Evolutionary conservation across 202 grass and related monocot species (phyloP).

Genomic region (Sporobolus alterniflorus): DNA sequence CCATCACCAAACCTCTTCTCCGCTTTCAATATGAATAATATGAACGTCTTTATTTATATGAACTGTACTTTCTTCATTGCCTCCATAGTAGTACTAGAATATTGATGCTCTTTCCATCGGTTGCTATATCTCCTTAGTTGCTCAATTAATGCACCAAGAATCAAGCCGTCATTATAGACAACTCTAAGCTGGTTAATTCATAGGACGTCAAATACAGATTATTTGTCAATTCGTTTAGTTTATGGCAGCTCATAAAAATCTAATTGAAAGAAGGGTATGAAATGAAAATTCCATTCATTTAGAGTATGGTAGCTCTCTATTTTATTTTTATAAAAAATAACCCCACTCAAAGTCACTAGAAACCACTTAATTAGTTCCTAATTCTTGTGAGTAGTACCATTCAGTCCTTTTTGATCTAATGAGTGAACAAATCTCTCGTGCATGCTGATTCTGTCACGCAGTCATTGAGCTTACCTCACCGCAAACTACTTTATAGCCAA

Average conservation of each 20-base stretch:
- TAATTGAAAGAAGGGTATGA: not conserved
- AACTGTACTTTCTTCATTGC: slow-evolving; percentile 48
- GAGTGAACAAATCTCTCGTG: not conserved
- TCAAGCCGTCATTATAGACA: slow-evolving; percentile 18
- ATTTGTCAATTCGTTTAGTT: not conserved
- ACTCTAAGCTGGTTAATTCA: not conserved
- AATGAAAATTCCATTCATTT: not conserved
- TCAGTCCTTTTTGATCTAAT: not conserved
- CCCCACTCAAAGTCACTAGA: not conserved
- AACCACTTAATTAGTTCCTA: not conserved
- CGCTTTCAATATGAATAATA: slow-evolving; percentile 27
- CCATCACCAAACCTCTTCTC: slow-evolving; percentile 35
- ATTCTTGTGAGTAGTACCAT: no score
- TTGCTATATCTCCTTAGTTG: slow-evolving; percentile 31
- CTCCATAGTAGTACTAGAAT: slow-evolving; percentile 41
- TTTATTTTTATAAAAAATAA: not conserved
- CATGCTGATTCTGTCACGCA: slow-evolving; percentile 36
- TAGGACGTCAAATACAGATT: not conserved
- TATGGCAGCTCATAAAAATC: not conserved
- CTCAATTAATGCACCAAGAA: slow-evolving; percentile 38
- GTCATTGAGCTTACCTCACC: slow-evolving; percentile 46
- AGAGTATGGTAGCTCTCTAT: not conserved
- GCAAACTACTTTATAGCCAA: slow-evolving; percentile 26
- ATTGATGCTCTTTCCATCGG: slow-evolving; percentile 28
- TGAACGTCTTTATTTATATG: not conserved